Percentiles rank a stretch among this genome's conserved stretches.
Conservation (phyloP, 345 rosid species). For the Citrus inodora region DNA sequence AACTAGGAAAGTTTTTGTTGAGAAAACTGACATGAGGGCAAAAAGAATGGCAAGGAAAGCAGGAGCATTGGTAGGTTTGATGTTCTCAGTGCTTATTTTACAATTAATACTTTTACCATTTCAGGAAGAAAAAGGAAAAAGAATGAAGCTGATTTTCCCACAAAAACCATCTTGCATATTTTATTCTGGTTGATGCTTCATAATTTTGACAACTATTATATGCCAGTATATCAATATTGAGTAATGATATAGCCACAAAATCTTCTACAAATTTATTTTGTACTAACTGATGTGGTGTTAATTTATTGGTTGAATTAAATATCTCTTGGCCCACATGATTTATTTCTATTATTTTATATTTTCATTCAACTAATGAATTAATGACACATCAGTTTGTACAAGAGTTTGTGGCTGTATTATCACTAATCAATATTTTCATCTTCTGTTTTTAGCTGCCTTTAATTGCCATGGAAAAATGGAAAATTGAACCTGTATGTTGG, state of each 20-base stretch:
- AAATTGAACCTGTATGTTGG: not conserved
- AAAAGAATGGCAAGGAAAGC: slow-evolving; percentile 99
- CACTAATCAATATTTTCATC: not conserved
- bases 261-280: too few species aligned
- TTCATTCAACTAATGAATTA: too few species aligned
- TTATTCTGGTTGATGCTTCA: not conserved
- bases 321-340: too few species aligned
- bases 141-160: not conserved
- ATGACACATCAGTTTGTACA: too few species aligned
- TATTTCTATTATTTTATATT: too few species aligned
- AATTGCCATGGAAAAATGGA: not conserved
- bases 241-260: too few species aligned
- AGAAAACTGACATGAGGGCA: slow-evolving; percentile 97
- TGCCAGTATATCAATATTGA: not conserved
- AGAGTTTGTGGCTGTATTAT: too few species aligned
- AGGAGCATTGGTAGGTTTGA: slow-evolving; percentile 83
- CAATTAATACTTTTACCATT: not conserved
- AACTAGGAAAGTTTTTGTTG: slow-evolving; percentile 83
- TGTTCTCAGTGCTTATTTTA: slow-evolving; percentile 6
- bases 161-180: not conserved
- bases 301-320: too few species aligned
- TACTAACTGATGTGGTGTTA: too few species aligned
- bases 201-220: not conserved
- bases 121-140: not conserved
- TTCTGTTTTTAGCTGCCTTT: slow-evolving; percentile 10